Conservation (phyloP, 768 basidiomycete species). For the Fibroporia radiculosa region DNA sequence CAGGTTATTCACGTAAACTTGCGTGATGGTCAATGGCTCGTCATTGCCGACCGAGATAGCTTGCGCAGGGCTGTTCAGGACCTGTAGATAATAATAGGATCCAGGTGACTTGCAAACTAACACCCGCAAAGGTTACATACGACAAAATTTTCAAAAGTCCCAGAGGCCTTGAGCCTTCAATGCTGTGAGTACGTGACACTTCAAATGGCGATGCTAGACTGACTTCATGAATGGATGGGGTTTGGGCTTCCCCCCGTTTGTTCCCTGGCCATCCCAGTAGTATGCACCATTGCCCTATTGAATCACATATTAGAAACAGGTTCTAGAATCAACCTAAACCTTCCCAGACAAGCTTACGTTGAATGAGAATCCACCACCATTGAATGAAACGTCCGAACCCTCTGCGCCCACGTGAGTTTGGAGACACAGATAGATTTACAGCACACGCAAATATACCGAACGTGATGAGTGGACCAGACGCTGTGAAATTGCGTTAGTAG, state of each 20-base stretch:
- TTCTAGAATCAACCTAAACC: background rate
- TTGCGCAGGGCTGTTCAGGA: slow-evolving; percentile 34
- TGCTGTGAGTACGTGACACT: background rate
- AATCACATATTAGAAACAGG: no score
- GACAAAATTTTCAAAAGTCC: slow-evolving; percentile 26
- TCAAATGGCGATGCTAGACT: slow-evolving; percentile 1
- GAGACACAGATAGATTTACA: background rate
- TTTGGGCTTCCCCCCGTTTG: slow-evolving; percentile 24
- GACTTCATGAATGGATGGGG: slow-evolving; percentile 35
- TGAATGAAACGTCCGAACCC: background rate
- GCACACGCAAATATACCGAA: background rate
- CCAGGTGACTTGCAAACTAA: background rate
- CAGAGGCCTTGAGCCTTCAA: slow-evolving; percentile 32
- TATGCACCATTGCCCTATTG: slow-evolving; percentile 2
- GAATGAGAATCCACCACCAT: background rate
- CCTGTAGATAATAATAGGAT: slow-evolving; percentile 27
- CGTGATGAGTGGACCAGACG: slow-evolving; percentile 1
- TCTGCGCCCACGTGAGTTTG: background rate
- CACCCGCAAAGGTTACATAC: background rate
- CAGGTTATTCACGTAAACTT: background rate
- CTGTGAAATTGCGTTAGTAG: background rate
- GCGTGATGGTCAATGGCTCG: slow-evolving; percentile 9
- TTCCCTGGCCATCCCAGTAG: slow-evolving; percentile 22
- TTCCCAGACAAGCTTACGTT: slow-evolving; percentile 1
- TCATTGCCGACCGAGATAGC: slow-evolving; percentile 24